Evolutionary conservation across 192 early-diverging fungal species (phyloP).

Genomic region (Coemansia furcata): DNA sequence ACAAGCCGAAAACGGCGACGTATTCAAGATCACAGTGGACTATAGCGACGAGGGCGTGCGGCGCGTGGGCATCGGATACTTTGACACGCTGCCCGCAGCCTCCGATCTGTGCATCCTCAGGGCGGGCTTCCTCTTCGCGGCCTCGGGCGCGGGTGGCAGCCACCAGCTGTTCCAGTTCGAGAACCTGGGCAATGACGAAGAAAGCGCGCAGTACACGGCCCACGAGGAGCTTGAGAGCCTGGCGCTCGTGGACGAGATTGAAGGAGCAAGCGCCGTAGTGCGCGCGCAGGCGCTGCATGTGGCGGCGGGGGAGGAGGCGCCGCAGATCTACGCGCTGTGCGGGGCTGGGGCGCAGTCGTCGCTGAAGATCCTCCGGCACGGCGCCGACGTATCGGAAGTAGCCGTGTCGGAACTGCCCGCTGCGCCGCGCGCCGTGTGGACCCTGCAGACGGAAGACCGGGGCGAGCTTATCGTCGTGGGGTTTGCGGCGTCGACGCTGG

Average conservation of each 20-base stretch:
- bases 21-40: slow-evolving; percentile 91
- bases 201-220: not conserved
- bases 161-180: slow-evolving; percentile 94
- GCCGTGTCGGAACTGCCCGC: slow-evolving; percentile 92
- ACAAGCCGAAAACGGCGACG: slow-evolving; percentile 91
- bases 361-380: slow-evolving; percentile 89
- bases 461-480: slow-evolving; percentile 91
- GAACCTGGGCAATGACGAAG: slow-evolving; percentile 85
- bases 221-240: slow-evolving; percentile 68
- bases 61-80: slow-evolving; percentile 85
- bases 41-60: slow-evolving; percentile 57
- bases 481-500: slow-evolving; percentile 89
- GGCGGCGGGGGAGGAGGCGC: slow-evolving; percentile 79
- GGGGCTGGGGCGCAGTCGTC: slow-evolving; percentile 78
- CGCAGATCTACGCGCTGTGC: slow-evolving; percentile 90
- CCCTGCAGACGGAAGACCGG: slow-evolving; percentile 48
- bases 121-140: slow-evolving; percentile 92
- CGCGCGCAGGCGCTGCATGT: slow-evolving; percentile 74
- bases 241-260: slow-evolving; percentile 87
- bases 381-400: slow-evolving; percentile 88
- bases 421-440: slow-evolving; percentile 90
- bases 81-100: slow-evolving; percentile 90
- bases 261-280: slow-evolving; percentile 79
- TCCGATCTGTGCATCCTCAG: slow-evolving; percentile 80
- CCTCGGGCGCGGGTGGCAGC: slow-evolving; percentile 79